A percentile compares a stretch with the other conserved stretches of the same genome.
Conservation (phyloP, 2,329 filamentous ascomycete species). For the Hirsutella thompsonii region DNA sequence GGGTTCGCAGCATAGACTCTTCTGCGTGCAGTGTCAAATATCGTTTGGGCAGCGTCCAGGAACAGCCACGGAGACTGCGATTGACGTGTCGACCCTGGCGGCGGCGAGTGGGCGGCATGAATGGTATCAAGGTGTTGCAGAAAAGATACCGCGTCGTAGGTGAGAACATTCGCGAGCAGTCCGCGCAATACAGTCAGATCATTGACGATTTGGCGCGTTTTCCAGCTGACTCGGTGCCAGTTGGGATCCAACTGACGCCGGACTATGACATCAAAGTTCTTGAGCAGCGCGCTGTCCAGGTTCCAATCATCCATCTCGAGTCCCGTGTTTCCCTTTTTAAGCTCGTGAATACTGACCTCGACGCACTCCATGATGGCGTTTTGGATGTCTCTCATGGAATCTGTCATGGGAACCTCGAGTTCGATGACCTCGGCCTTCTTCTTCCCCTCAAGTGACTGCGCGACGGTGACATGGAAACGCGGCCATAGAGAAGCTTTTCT, state of each 20-base stretch:
- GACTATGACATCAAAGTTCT: conserved; percentile 82
- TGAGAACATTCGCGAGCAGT: conserved; percentile 70
- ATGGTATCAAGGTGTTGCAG: conserved; percentile 91
- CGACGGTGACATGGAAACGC: conserved; percentile 82
- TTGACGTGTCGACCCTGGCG: conserved; percentile 74
- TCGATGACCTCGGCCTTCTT: conserved; percentile 96
- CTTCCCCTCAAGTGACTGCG: conserved; percentile 77
- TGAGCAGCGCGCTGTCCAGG: conserved; percentile 80
- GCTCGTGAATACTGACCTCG: conserved; percentile 83
- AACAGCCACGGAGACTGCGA: conserved; percentile 94
- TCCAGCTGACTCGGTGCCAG: conserved; percentile 93
- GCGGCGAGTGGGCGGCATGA: conserved; percentile 77
- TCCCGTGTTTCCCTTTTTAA: conserved; percentile 81
- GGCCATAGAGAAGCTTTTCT: conserved; percentile 85
- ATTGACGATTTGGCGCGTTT: conserved; percentile 86
- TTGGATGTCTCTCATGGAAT: conserved; percentile 85
- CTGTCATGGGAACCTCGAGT: conserved; percentile 90
- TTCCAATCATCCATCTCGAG: conserved; percentile 97
- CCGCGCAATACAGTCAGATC: conserved; percentile 74
- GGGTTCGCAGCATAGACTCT: conserved; percentile 69
- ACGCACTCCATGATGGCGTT: conserved; percentile 93
- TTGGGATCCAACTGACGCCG: conserved; percentile 86
- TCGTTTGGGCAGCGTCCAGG: conserved; percentile 83
- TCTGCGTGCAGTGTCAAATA: conserved; percentile 81
- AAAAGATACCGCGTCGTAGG: conserved; percentile 83